Evolutionary conservation across 2,329 filamentous ascomycete species (phyloP).

Genomic region (Penicillium sp.): DNA sequence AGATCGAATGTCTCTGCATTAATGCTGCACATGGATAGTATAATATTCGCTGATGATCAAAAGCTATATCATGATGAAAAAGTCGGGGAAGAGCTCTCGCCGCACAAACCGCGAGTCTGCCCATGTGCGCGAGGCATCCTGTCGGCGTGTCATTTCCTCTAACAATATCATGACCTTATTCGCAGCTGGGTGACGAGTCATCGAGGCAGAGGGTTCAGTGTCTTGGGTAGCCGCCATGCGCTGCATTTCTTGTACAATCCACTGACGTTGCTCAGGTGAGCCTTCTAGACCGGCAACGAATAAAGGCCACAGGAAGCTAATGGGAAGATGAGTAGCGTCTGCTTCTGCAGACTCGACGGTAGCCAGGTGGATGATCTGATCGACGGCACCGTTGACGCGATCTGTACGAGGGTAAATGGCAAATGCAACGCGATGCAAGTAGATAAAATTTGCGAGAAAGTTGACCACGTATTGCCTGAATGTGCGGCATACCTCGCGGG

Average conservation of each 20-base stretch:
- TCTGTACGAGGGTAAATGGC: conserved; percentile 39
- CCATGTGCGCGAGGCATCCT: conserved; percentile 35
- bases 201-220: not conserved
- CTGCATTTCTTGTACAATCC: conserved; percentile 35
- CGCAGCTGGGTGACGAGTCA: conserved; percentile 31
- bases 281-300: conserved; percentile 36
- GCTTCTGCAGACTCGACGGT: conserved; percentile 24
- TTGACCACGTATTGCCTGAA: conserved; percentile 37
- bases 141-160: conserved; percentile 35
- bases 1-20: too few species aligned
- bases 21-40: not conserved
- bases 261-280: conserved; percentile 29
- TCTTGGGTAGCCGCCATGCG: conserved; percentile 26
- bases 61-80: conserved; percentile 16
- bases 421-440: conserved; percentile 38
- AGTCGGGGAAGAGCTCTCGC: conserved; percentile 33
- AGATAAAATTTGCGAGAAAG: conserved; percentile 37
- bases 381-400: conserved; percentile 34
- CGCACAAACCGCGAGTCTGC: conserved; percentile 36
- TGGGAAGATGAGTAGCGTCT: conserved; percentile 20
- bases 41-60: not conserved
- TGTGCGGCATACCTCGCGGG: conserved; percentile 28
- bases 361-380: conserved; percentile 37
- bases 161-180: conserved; percentile 31
- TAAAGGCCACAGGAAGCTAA: conserved; percentile 37